Conservation (phyloP, 352 stramenopile species). For the Globisporangium heterothallicum region DNA sequence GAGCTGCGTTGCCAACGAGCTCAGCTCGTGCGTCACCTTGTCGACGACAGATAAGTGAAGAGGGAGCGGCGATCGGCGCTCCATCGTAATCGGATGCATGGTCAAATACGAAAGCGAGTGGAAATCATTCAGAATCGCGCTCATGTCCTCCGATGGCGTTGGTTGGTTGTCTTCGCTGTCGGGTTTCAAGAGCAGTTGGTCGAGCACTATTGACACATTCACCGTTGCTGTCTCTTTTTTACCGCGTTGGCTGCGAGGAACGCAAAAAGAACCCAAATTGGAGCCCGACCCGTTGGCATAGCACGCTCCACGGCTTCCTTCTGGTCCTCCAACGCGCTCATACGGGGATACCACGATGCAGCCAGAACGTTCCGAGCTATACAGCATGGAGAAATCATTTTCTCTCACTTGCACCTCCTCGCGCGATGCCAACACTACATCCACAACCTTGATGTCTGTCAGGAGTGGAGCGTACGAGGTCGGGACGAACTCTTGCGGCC, state of each 20-base stretch:
- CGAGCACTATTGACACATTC: slow-evolving; percentile 28
- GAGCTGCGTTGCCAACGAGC: slow-evolving; percentile 16
- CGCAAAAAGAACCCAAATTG: slow-evolving; percentile 13
- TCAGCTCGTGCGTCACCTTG: slow-evolving; percentile 17
- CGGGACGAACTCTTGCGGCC: slow-evolving; percentile 27
- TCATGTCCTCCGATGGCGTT: slow-evolving; percentile 9
- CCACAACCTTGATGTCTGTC: slow-evolving; percentile 28
- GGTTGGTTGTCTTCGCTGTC: slow-evolving; percentile 5
- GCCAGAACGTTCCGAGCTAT: slow-evolving; percentile 25
- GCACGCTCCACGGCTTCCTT: slow-evolving; percentile 26
- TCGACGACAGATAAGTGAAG: slow-evolving; percentile 51
- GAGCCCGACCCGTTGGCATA: slow-evolving; percentile 25
- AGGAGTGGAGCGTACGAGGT: slow-evolving; percentile 28
- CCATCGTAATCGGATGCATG: slow-evolving; percentile 58
- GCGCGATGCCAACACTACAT: slow-evolving; percentile 28
- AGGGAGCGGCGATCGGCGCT: slow-evolving; percentile 55
- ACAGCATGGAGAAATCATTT: slow-evolving; percentile 27
- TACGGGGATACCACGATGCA: slow-evolving; percentile 35
- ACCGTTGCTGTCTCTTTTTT: slow-evolving; percentile 29
- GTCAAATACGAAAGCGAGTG: slow-evolving; percentile 68
- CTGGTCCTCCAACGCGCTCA: slow-evolving; percentile 15
- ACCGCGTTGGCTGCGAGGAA: background rate
- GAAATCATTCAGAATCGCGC: slow-evolving; percentile 49
- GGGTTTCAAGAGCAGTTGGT: slow-evolving; percentile 5
- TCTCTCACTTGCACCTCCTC: slow-evolving; percentile 41